These are phyloP conservation scores for Cutaneotrichosporon sp. DNA, from an alignment of 1,284 basidiomycete genomes.

Conservation along the genomic window DNA sequence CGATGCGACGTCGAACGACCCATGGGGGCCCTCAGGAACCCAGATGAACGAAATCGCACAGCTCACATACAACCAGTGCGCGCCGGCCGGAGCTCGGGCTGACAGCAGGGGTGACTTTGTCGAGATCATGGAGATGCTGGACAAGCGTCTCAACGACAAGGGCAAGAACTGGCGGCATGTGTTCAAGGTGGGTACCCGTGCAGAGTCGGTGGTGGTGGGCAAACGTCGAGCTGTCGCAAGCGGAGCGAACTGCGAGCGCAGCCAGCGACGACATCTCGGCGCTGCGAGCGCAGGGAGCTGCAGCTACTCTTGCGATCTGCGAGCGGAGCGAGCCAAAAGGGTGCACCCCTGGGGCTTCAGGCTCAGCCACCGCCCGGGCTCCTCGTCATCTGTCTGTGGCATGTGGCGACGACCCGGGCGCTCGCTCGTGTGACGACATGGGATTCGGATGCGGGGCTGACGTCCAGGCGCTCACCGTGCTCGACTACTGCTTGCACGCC, in stretches of 20 bases:
- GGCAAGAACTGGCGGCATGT: conserved; percentile 99
- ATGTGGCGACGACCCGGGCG: conserved; percentile 3
- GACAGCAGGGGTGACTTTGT: conserved; percentile 85
- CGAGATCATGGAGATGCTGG: conserved; percentile 99
- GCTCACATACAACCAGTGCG: conserved; percentile 95
- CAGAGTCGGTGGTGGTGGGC: no score
- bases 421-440: background rate
- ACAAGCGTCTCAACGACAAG: conserved; percentile 98
- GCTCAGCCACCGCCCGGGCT: conserved; percentile 3
- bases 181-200: conserved; percentile 77
- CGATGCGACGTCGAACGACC: conserved; percentile 99
- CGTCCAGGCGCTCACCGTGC: conserved; percentile 82
- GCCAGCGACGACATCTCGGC: no score
- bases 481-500: conserved; percentile 95
- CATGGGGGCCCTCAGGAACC: conserved; percentile 96
- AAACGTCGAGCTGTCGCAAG: no score
- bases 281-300: no score
- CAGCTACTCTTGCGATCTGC: no score
- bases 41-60: conserved; percentile 99
- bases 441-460: background rate
- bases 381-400: conserved; percentile 6
- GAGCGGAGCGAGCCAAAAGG: no score
- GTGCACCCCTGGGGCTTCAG: conserved; percentile 7
- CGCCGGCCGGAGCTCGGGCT: conserved; percentile 1
- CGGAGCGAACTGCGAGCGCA: no score